These are phyloP conservation scores for Xylaria sp. DNA, from an alignment of 2,329 filamentous ascomycete genomes.

Conservation along the genomic window DNA sequence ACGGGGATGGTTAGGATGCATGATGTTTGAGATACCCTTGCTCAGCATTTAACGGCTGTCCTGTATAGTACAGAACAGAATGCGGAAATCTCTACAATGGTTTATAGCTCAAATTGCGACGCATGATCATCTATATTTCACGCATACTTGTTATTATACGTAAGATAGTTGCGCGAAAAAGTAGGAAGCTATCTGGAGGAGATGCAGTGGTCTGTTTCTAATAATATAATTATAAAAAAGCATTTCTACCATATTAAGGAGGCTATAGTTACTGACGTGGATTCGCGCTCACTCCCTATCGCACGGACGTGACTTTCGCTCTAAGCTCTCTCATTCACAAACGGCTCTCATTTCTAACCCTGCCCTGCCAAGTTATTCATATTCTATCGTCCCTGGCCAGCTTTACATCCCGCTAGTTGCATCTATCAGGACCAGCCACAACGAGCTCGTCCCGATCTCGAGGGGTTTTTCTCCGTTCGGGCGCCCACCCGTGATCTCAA, in stretches of 20 bases:
- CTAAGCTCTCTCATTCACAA: neutral
- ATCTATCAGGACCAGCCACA: conserved; percentile 35
- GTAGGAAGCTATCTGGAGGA: neutral
- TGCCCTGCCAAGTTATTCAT: neutral
- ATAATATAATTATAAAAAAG: neutral
- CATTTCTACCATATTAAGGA: neutral
- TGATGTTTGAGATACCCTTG: conserved; percentile 16
- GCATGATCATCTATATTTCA: neutral
- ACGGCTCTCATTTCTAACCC: neutral
- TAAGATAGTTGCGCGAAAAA: neutral
- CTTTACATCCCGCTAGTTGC: neutral
- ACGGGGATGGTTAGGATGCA: neutral
- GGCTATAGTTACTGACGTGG: no score
- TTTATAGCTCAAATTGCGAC: neutral
- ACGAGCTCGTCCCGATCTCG: conserved; percentile 26
- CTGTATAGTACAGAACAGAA: neutral
- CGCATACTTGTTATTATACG: neutral
- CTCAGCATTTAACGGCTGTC: neutral
- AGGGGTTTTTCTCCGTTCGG: neutral
- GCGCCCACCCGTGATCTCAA: conserved; percentile 17
- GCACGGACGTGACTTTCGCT: neutral
- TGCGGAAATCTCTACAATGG: neutral
- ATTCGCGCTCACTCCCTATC: neutral
- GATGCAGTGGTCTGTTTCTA: neutral
- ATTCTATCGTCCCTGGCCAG: neutral